These are phyloP conservation scores for Ramularia endophylla DNA, from an alignment of 2,329 filamentous ascomycete genomes.

Conservation along the genomic window DNA sequence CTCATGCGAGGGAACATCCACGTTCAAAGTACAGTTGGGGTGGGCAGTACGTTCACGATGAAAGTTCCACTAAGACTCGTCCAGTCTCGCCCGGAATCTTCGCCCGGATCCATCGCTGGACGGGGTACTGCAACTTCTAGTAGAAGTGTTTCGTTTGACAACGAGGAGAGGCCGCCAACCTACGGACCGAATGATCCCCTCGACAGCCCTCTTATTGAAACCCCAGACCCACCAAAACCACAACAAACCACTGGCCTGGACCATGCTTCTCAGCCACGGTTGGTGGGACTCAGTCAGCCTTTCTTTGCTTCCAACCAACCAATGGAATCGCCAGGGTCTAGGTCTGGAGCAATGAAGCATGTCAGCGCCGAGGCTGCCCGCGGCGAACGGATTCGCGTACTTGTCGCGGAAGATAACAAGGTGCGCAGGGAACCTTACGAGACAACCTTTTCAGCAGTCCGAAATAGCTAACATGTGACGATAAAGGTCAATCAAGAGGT, in stretches of 20 bases:
- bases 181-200: not conserved
- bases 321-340: constrained; percentile 51
- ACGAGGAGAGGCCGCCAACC: not conserved
- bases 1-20: constrained; percentile 76
- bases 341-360: constrained; percentile 59
- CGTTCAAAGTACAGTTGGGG: constrained; percentile 64
- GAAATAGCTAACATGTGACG: no score
- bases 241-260: constrained; percentile 32
- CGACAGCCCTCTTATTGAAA: not conserved
- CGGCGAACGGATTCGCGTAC: constrained; percentile 63
- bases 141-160: constrained; percentile 1
- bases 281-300: constrained; percentile 76
- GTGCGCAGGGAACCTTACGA: no score
- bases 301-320: constrained; percentile 59
- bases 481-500: constrained; percentile 58
- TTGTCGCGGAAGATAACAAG: constrained; percentile 77
- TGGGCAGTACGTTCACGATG: constrained; percentile 77
- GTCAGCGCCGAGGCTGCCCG: constrained; percentile 56
- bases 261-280: constrained; percentile 63
- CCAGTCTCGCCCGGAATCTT: constrained; percentile 50
- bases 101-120: not conserved
- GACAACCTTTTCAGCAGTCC: no score
- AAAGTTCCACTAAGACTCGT: constrained; percentile 73
- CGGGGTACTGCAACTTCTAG: not conserved
- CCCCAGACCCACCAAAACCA: constrained; percentile 5